Percentiles rank a stretch among this genome's conserved stretches.
Conservation (phyloP, 345 rosid species). For the Syzygium aqueum region DNA sequence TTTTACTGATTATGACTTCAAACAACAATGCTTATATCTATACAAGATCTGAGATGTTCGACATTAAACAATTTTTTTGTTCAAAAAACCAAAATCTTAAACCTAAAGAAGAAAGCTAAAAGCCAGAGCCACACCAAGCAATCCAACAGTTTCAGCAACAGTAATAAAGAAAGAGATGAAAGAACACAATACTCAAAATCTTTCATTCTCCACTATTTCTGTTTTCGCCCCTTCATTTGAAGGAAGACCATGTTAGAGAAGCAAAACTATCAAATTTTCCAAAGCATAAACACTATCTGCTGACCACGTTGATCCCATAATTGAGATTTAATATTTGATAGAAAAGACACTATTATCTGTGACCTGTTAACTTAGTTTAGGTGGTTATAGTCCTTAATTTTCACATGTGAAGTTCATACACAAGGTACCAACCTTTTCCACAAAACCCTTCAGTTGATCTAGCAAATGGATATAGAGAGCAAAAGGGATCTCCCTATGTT, state of each 20-base stretch:
- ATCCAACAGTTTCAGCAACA: neutral
- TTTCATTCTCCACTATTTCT: neutral
- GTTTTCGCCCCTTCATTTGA: neutral
- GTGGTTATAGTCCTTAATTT: neutral
- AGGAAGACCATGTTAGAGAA: neutral
- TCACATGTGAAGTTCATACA: neutral
- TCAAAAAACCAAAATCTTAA: neutral
- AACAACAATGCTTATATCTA: neutral
- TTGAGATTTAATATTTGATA: neutral
- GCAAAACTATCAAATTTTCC: neutral
- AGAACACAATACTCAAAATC: neutral
- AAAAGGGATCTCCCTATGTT: slow-evolving; percentile 17
- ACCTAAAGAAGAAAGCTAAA: neutral
- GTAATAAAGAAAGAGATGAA: neutral
- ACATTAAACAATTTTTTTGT: neutral
- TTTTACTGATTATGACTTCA: neutral
- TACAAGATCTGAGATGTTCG: neutral
- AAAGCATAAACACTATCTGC: neutral
- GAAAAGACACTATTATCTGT: neutral
- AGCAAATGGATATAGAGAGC: slow-evolving; percentile 6
- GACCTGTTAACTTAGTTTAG: neutral
- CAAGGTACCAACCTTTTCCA: slow-evolving; percentile 37
- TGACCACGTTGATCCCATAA: neutral
- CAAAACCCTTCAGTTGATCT: slow-evolving; percentile 17
- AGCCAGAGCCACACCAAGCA: neutral